Percentiles rank a stretch among this genome's conserved stretches.
Conservation (phyloP, 257 asterid species). For the Lycium barbarum region DNA sequence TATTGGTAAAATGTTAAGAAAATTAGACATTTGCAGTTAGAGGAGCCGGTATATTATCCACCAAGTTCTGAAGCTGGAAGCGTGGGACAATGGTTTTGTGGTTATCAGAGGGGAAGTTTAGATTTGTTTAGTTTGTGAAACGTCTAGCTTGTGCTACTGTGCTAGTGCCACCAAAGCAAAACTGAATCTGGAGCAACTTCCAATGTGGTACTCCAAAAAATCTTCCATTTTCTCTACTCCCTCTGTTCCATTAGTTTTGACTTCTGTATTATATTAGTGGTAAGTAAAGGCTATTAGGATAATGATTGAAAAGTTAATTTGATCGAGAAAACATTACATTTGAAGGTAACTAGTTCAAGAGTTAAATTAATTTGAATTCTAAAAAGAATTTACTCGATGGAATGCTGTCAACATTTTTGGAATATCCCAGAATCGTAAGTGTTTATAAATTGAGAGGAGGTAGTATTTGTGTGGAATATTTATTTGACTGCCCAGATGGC, state of each 20-base stretch:
- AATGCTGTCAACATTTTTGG: slow-evolving; percentile 15
- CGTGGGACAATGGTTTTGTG: slow-evolving; percentile 2
- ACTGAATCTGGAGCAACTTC: not conserved
- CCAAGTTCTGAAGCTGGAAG: slow-evolving; percentile 25
- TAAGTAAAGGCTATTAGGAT: not conserved
- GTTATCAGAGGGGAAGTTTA: not conserved
- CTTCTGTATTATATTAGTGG: not conserved
- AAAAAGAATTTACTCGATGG: not conserved
- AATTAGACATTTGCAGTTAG: slow-evolving; percentile 1
- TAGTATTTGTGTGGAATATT: not conserved
- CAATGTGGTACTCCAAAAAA: not conserved
- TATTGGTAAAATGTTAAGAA: not conserved
- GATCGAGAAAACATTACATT: not conserved
- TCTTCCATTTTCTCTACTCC: not conserved
- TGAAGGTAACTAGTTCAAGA: not conserved
- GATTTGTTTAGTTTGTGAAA: not conserved
- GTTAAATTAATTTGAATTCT: slow-evolving; percentile 10
- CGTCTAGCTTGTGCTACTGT: not conserved
- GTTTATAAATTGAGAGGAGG: slow-evolving; percentile 10
- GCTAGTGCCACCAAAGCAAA: slow-evolving; percentile 24
- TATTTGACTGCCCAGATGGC: not conserved
- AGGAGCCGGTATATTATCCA: not conserved
- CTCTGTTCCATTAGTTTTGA: not conserved
- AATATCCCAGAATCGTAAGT: not conserved
- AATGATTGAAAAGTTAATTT: not conserved